Evolutionary conservation across 345 rosid species (phyloP).

Genomic region (Aegle marmelos): DNA sequence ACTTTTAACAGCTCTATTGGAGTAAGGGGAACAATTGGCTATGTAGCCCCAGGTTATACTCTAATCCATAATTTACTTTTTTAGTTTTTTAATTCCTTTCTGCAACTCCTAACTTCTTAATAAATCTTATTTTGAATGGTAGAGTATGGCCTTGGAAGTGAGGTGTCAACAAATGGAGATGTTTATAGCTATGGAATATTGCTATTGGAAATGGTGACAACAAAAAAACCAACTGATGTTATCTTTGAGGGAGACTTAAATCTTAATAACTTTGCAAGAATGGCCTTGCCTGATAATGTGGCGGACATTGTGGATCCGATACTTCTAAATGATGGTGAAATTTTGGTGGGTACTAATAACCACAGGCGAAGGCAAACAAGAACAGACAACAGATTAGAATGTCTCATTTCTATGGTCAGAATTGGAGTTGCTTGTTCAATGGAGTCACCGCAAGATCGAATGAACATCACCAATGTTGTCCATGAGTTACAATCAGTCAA

Average conservation of each 20-base stretch:
- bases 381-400: neutral
- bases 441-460: constrained; percentile 11
- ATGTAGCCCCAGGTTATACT: constrained; percentile 21
- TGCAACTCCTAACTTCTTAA: neutral
- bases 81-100: no score
- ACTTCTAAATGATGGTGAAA: neutral
- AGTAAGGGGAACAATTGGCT: constrained; percentile 20
- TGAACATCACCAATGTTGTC: neutral
- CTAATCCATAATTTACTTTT: no score
- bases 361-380: neutral
- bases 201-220: constrained; percentile 25
- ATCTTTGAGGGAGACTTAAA: constrained; percentile 17
- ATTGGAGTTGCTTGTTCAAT: constrained; percentile 26
- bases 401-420: constrained; percentile 5
- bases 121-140: neutral
- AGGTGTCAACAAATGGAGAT: constrained; percentile 21
- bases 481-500: neutral
- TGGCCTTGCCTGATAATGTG: constrained; percentile 13
- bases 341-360: neutral
- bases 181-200: constrained; percentile 33
- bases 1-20: constrained; percentile 15
- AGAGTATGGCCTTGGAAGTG: constrained; percentile 39
- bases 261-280: constrained; percentile 13
- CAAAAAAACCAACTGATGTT: constrained; percentile 22
- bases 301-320: constrained; percentile 19